These are phyloP conservation scores for Chytriomyces sp. DNA, from an alignment of 192 early-diverging fungal genomes.

Conservation along the genomic window DNA sequence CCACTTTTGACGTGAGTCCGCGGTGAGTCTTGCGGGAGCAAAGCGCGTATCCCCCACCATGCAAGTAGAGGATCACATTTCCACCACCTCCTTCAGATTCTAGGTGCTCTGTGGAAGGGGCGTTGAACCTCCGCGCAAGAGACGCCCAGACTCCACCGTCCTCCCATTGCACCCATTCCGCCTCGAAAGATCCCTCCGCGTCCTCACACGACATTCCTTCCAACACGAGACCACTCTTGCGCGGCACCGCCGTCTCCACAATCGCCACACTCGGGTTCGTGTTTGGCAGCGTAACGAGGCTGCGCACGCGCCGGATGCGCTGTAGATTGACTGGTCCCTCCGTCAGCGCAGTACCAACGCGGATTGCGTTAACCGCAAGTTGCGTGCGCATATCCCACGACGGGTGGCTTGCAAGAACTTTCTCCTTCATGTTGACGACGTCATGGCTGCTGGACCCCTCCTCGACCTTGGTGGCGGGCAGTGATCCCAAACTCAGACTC, in stretches of 20 bases:
- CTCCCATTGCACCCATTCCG: constrained; percentile 35
- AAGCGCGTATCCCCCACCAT: constrained; percentile 31
- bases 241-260: neutral
- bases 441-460: neutral
- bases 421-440: neutral
- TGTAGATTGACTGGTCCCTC: constrained; percentile 18
- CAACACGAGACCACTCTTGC: constrained; percentile 10
- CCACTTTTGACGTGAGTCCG: constrained; percentile 36
- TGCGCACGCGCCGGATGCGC: constrained; percentile 8
- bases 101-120: neutral
- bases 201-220: constrained; percentile 29
- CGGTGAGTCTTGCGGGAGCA: constrained; percentile 36
- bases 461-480: neutral
- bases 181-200: constrained; percentile 30
- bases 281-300: constrained; percentile 15
- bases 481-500: neutral
- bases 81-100: too few species aligned
- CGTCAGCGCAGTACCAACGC: neutral
- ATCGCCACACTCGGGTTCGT: constrained; percentile 18
- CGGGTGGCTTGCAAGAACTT: constrained; percentile 15
- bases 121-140: neutral
- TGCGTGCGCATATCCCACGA: constrained; percentile 20
- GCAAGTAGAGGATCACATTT: too few species aligned
- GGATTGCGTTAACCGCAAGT: constrained; percentile 23
- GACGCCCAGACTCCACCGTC: neutral